Conservation (phyloP, 768 basidiomycete species). For the Rhodotorula graminis region DNA sequence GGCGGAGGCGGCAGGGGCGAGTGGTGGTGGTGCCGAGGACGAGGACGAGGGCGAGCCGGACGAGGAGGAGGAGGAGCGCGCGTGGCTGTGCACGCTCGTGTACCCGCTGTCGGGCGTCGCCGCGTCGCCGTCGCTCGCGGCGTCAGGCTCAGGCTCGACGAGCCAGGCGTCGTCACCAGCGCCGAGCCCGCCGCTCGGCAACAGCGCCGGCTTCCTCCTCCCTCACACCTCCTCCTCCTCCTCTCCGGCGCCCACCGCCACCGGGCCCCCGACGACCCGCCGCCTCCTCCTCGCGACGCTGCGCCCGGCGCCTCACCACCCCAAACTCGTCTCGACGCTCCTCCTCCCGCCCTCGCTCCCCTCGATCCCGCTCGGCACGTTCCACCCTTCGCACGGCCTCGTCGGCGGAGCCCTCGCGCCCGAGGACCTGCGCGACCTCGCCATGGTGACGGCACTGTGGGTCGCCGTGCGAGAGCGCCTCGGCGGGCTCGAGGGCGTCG, state of each 20-base stretch:
- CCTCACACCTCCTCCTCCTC: background rate
- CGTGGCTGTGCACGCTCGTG: constrained; percentile 84
- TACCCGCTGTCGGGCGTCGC: constrained; percentile 49
- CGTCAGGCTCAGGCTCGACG: background rate
- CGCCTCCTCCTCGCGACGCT: constrained; percentile 72
- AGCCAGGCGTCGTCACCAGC: background rate
- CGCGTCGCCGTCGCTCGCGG: background rate
- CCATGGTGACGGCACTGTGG: constrained; percentile 84
- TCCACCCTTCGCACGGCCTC: constrained; percentile 21
- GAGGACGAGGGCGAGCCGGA: constrained; percentile 70
- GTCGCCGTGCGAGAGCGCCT: constrained; percentile 87
- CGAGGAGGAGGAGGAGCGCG: constrained; percentile 92
- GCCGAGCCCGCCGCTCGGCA: background rate
- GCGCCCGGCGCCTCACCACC: constrained; percentile 89
- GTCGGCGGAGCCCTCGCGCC: constrained; percentile 56
- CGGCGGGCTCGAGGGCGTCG: constrained; percentile 71
- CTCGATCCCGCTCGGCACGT: constrained; percentile 61
- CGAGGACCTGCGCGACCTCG: constrained; percentile 89
- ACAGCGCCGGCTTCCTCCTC: too few species aligned
- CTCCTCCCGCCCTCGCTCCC: constrained; percentile 86
- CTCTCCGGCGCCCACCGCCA: too few species aligned
- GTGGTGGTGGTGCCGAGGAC: background rate
- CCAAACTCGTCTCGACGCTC: constrained; percentile 84
- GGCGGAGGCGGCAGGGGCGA: background rate
- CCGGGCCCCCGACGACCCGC: background rate